Percentiles rank a stretch among this genome's conserved stretches.
phyloP scores from a whole-genome alignment of 2,329 filamentous ascomycete species.

The Colletotrichum eleusines region DNA sequence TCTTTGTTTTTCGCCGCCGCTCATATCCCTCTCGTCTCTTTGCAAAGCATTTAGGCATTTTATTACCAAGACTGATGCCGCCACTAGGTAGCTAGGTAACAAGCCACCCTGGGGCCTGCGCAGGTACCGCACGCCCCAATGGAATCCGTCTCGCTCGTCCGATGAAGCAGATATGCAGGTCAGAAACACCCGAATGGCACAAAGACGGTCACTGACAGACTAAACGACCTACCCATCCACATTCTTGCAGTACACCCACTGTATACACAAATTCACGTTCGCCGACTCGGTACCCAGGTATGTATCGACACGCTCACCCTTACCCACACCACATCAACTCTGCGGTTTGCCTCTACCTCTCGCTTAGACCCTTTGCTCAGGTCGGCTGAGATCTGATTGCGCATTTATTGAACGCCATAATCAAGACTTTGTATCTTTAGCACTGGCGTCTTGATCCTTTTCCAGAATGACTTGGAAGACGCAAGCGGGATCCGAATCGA shows the following conservation, averaged over 20 bases:
- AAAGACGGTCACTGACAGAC: conserved; percentile 26
- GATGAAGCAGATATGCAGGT: conserved; percentile 13
- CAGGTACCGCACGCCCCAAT: conserved; percentile 2
- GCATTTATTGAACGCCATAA: conserved; percentile 20
- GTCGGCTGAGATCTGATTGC: background rate
- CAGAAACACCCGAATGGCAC: conserved; percentile 5
- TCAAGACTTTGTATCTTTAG: background rate
- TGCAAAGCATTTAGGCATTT: background rate
- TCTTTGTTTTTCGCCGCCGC: background rate
- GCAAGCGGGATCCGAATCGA: conserved; percentile 17
- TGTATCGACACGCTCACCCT: background rate
- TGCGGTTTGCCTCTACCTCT: background rate
- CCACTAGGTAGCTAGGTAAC: background rate
- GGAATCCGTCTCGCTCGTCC: conserved; percentile 28
- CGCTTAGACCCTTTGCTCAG: conserved; percentile 30
- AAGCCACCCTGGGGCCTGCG: conserved; percentile 24
- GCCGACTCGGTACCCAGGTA: background rate
- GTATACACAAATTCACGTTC: conserved; percentile 1
- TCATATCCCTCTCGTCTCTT: background rate
- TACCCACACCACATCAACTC: background rate
- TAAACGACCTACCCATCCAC: no score
- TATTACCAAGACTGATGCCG: background rate
- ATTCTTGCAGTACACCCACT: no score
- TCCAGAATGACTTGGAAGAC: conserved; percentile 36
- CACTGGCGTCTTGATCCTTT: conserved; percentile 23